These are phyloP conservation scores for Fagopyrum tataricum DNA, from an alignment of 148 eudicot species.

Conservation along the genomic window DNA sequence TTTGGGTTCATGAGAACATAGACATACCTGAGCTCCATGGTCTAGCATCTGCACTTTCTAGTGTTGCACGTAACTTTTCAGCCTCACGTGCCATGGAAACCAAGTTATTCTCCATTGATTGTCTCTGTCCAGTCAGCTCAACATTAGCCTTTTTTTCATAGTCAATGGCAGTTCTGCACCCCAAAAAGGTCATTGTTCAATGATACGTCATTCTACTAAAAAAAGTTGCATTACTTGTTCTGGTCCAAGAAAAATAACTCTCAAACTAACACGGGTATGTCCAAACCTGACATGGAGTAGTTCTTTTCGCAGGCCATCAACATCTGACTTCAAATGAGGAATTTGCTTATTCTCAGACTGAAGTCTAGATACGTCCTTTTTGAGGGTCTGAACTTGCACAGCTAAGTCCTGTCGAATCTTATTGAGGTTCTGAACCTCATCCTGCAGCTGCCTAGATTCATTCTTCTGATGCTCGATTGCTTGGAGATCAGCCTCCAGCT, in stretches of 20 bases:
- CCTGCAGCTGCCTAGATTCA: conserved; percentile 56
- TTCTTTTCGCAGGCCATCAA: conserved; percentile 72
- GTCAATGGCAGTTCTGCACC: conserved; percentile 63
- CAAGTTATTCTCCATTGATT: conserved; percentile 84
- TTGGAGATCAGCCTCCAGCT: conserved; percentile 84
- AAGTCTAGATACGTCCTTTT: conserved; percentile 61
- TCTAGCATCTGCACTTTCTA: conserved; percentile 48
- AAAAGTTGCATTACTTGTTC: not conserved
- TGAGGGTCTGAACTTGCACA: conserved; percentile 60
- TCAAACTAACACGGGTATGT: not conserved
- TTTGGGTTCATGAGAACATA: not conserved
- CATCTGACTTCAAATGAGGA: conserved; percentile 59
- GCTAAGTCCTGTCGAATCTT: conserved; percentile 51
- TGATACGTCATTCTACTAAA: not conserved
- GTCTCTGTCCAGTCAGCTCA: conserved; percentile 81
- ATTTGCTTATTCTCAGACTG: conserved; percentile 73
- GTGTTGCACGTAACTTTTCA: conserved; percentile 84
- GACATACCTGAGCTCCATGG: conserved; percentile 73
- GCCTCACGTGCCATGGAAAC: conserved; percentile 91
- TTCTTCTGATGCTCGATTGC: conserved; percentile 66
- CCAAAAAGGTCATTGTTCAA: not conserved
- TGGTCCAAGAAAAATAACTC: not conserved
- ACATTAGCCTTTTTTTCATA: conserved; percentile 85
- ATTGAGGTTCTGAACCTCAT: conserved; percentile 68
- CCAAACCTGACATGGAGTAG: conserved; percentile 82